Percentiles rank a stretch among this genome's conserved stretches.
These are phyloP conservation scores for Rhynchosporium agropyri DNA, from an alignment of 2,329 filamentous ascomycete species.

Conservation along the genomic window DNA sequence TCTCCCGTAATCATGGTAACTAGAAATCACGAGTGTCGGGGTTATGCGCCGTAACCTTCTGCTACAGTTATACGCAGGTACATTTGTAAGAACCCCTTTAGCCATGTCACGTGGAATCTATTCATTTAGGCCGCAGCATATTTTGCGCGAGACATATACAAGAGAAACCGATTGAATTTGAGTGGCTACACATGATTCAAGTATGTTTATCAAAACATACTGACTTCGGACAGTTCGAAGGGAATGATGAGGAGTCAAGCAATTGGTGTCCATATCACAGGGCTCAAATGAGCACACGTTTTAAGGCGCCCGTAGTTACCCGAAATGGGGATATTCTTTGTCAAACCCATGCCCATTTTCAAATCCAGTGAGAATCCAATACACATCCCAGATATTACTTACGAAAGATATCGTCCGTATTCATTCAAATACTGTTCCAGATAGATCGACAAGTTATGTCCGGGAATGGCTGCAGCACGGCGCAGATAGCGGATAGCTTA, in stretches of 20 bases:
- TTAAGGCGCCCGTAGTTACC: neutral
- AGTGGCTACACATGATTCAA: neutral
- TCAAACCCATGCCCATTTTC: neutral
- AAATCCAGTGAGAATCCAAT: neutral
- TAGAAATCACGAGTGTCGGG: neutral
- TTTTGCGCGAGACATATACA: neutral
- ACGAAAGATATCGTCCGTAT: conserved; percentile 45
- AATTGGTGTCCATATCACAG: conserved; percentile 2
- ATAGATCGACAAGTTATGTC: conserved; percentile 48
- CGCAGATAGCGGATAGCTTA: conserved; percentile 51
- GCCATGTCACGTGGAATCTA: neutral
- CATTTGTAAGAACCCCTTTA: neutral
- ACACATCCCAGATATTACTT: neutral
- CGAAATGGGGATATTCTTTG: conserved; percentile 12
- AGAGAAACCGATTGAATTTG: too few relatives aligned
- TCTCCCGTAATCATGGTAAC: conserved; percentile 21
- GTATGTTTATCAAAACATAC: neutral
- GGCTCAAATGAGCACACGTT: neutral
- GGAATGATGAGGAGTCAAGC: conserved; percentile 1
- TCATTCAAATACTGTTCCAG: conserved; percentile 53
- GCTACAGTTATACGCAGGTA: neutral
- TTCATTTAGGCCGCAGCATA: neutral
- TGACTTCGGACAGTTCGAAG: neutral
- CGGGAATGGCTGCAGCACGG: conserved; percentile 46
- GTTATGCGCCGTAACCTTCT: neutral